These are phyloP conservation scores for Kernera saxatilis DNA, from an alignment of 345 rosid species.

Conservation along the genomic window DNA sequence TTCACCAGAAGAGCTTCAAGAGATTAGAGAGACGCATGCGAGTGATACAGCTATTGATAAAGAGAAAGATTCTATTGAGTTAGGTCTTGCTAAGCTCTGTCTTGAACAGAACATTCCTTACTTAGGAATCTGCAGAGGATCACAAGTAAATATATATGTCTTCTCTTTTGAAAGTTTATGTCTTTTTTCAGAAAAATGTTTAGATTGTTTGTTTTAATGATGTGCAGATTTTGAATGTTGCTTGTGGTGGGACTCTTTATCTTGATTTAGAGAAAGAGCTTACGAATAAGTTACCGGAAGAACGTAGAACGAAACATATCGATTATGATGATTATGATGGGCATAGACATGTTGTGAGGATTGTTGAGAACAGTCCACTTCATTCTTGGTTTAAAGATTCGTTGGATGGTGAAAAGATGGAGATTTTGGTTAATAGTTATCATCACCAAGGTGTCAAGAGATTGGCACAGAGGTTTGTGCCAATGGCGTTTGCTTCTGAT, in stretches of 20 bases:
- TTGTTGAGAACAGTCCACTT: constrained; percentile 46
- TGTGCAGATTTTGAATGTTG: constrained; percentile 69
- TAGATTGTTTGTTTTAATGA: background rate
- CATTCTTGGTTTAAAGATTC: constrained; percentile 63
- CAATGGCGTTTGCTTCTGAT: constrained; percentile 66
- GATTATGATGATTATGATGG: constrained; percentile 56
- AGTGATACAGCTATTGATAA: constrained; percentile 74
- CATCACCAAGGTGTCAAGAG: constrained; percentile 66
- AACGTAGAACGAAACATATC: constrained; percentile 35
- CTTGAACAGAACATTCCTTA: constrained; percentile 79
- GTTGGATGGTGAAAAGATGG: constrained; percentile 41
- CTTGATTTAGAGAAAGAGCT: constrained; percentile 67
- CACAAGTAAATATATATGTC: constrained; percentile 27
- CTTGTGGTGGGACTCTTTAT: constrained; percentile 79
- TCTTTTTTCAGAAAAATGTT: background rate
- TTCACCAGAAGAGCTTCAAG: constrained; percentile 65
- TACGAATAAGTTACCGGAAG: constrained; percentile 27
- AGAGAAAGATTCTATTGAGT: constrained; percentile 84
- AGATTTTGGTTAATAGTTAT: constrained; percentile 62
- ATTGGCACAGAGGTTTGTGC: constrained; percentile 52
- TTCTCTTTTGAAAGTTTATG: background rate
- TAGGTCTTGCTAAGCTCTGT: constrained; percentile 73
- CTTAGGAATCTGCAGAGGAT: constrained; percentile 84
- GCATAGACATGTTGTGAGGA: constrained; percentile 48
- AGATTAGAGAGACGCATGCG: constrained; percentile 58